phyloP scores from a whole-genome alignment of 1,139 yeast species.

The Geotrichum bryndzae region DNA sequence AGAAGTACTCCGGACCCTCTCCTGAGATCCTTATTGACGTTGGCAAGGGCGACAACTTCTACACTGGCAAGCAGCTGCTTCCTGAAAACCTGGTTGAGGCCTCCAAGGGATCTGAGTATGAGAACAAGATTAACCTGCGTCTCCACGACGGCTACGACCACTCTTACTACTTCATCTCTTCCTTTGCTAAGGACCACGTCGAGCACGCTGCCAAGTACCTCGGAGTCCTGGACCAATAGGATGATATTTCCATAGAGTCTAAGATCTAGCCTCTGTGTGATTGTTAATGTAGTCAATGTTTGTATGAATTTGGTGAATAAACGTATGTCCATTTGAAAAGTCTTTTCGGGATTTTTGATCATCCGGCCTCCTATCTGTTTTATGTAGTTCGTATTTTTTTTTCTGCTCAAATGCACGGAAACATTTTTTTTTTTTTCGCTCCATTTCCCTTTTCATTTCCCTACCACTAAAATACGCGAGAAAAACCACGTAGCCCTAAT shows the following conservation, averaged over 20 bases:
- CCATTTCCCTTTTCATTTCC: neutral
- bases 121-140: slow-evolving; percentile 54
- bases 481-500: neutral
- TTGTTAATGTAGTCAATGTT: neutral
- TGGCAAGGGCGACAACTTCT: slow-evolving; percentile 72
- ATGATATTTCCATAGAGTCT: neutral
- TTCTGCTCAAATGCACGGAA: neutral
- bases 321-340: too few relatives aligned
- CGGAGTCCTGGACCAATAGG: slow-evolving; percentile 10
- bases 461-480: neutral
- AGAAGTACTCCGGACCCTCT: slow-evolving; percentile 46
- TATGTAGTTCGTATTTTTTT: neutral
- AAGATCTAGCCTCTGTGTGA: neutral
- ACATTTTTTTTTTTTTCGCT: neutral
- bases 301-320: neutral
- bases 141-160: slow-evolving; percentile 86
- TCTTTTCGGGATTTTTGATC: too few relatives aligned
- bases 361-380: too few relatives aligned
- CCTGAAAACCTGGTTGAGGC: slow-evolving; percentile 73
- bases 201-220: slow-evolving; percentile 78
- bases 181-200: slow-evolving; percentile 81
- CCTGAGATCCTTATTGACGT: slow-evolving; percentile 74
- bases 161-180: slow-evolving; percentile 76
- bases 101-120: slow-evolving; percentile 52
- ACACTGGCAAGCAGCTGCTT: slow-evolving; percentile 60